Evolutionary conservation across 2,329 filamentous ascomycete species (phyloP).

Genomic region (Plenodomus tracheiphilus): DNA sequence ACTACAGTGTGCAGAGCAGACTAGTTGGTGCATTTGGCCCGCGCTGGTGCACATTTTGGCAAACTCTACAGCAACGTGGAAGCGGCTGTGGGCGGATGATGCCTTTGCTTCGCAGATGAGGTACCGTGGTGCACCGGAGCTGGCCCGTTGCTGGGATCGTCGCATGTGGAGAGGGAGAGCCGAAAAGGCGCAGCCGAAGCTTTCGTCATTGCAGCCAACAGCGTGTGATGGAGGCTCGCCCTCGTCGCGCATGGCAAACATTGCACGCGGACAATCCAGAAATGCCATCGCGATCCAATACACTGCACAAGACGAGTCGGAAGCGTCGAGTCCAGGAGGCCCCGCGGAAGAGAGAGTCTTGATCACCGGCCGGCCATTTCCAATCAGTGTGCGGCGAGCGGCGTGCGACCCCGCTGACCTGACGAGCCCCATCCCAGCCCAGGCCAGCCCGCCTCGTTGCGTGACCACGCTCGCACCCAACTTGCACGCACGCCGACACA

Average conservation of each 20-base stretch:
- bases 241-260: background rate
- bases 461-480: too few relatives aligned
- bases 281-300: background rate
- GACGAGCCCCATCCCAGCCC: background rate
- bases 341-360: constrained; percentile 9
- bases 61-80: background rate
- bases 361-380: constrained; percentile 14
- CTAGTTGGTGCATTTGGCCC: too few relatives aligned
- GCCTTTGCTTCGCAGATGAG: too few relatives aligned
- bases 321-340: constrained; percentile 2
- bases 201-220: constrained; percentile 19
- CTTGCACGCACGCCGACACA: constrained; percentile 16
- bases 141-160: background rate
- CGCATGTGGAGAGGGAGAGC: constrained; percentile 16
- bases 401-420: constrained; percentile 4
- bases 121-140: background rate
- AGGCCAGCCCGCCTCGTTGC: background rate
- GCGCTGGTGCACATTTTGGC: background rate
- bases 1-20: too few relatives aligned
- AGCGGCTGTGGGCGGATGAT: background rate
- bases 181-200: constrained; percentile 16
- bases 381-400: constrained; percentile 30
- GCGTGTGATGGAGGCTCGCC: background rate
- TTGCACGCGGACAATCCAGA: background rate
- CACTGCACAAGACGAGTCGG: constrained; percentile 2